Evolutionary conservation across 179 eudicot species (phyloP).

Genomic region (Nepenthes alata): DNA sequence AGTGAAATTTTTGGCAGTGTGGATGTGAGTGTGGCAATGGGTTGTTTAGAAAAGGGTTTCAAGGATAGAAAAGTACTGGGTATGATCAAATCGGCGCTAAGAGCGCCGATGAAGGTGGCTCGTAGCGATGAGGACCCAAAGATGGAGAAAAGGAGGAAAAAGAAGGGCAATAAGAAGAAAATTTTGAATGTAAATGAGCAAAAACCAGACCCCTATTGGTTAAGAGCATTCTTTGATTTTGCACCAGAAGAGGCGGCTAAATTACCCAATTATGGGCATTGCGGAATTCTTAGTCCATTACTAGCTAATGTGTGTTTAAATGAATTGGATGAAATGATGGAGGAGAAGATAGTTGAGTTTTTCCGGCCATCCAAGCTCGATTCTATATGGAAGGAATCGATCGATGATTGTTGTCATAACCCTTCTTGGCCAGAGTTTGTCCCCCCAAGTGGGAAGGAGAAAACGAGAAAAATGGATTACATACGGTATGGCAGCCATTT

Average conservation of each 20-base stretch:
- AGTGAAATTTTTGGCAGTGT: constrained; percentile 36
- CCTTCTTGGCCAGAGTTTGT: constrained; percentile 99
- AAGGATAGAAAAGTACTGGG: constrained; percentile 62
- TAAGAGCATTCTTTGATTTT: constrained; percentile 58
- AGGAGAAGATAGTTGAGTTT: constrained; percentile 47
- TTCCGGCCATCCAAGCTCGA: constrained; percentile 39
- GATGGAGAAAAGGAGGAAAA: constrained; percentile 31
- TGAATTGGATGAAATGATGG: constrained; percentile 71
- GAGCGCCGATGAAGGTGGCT: constrained; percentile 5
- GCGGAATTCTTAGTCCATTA: constrained; percentile 87
- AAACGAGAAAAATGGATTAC: constrained; percentile 81
- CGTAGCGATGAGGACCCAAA: constrained; percentile 14
- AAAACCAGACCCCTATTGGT: constrained; percentile 92
- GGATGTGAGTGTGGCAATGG: constrained; percentile 36
- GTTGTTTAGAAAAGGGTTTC: constrained; percentile 44
- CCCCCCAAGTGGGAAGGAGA: constrained; percentile 63
- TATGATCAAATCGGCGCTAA: constrained; percentile 41
- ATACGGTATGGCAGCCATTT: constrained; percentile 77
- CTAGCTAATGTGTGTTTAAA: constrained; percentile 64
- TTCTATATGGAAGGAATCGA: constrained; percentile 48
- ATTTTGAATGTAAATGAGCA: constrained; percentile 64
- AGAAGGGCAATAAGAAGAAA: constrained; percentile 33
- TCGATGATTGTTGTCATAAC: constrained; percentile 59
- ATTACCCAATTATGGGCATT: constrained; percentile 64
- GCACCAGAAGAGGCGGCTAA: constrained; percentile 76